These are phyloP conservation scores for Ophiocordyceps unilateralis DNA, from an alignment of 2,329 filamentous ascomycete species.

Conservation along the genomic window DNA sequence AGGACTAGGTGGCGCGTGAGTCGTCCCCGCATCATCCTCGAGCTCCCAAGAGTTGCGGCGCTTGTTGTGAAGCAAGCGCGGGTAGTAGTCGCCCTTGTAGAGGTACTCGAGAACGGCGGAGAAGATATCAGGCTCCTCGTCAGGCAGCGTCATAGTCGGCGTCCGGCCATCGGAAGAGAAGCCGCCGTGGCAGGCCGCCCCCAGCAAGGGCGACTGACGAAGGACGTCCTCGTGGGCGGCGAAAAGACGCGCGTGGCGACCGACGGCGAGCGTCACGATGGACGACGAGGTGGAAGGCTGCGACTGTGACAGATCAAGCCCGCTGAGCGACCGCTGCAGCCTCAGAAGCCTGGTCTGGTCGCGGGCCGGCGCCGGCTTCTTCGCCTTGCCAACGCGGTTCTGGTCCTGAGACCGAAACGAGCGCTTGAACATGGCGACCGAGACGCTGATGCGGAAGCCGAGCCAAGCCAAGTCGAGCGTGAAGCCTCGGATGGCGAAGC, in stretches of 20 bases:
- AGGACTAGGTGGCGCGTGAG: constrained; percentile 26
- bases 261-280: constrained; percentile 76
- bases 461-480: no score
- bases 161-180: constrained; percentile 52
- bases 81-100: constrained; percentile 94
- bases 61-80: constrained; percentile 74
- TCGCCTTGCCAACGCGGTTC: constrained; percentile 72
- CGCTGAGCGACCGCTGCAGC: constrained; percentile 68
- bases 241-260: constrained; percentile 73
- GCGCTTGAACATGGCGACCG: constrained; percentile 70
- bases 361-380: constrained; percentile 34
- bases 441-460: no score
- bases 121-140: constrained; percentile 80
- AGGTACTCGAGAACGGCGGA: constrained; percentile 90
- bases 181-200: constrained; percentile 50
- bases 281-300: constrained; percentile 44
- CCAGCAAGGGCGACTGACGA: constrained; percentile 70
- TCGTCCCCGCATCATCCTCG: constrained; percentile 42
- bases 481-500: constrained; percentile 28
- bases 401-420: constrained; percentile 65
- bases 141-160: constrained; percentile 57
- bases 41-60: constrained; percentile 77
- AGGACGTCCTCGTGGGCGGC: constrained; percentile 90
- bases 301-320: constrained; percentile 22
- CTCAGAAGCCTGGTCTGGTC: constrained; percentile 55